A percentile compares a stretch with the other conserved stretches of the same genome.
These are phyloP conservation scores for Sicyos baderoa DNA, from an alignment of 306 rosid species.

Conservation along the genomic window DNA sequence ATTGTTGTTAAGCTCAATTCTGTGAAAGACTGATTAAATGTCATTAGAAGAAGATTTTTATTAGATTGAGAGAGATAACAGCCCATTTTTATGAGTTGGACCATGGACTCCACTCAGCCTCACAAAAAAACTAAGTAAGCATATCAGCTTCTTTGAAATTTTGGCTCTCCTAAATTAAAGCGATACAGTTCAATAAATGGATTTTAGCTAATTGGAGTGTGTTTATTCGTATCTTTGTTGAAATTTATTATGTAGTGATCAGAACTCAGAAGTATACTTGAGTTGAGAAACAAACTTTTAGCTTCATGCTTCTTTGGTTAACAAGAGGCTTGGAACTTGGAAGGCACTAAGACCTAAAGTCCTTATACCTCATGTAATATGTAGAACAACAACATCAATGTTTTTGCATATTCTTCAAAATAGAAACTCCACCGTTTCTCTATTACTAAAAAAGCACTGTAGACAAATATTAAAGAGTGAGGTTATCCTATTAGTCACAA, in stretches of 20 bases:
- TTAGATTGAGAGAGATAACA: background rate
- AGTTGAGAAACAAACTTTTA: background rate
- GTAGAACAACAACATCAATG: background rate
- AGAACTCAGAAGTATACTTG: background rate
- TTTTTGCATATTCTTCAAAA: background rate
- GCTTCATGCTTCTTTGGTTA: background rate
- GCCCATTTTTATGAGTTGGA: slow-evolving; percentile 4
- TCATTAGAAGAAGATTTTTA: background rate
- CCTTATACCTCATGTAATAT: background rate
- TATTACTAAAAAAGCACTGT: background rate
- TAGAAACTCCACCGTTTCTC: background rate
- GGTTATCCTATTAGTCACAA: background rate
- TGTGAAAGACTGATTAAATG: background rate
- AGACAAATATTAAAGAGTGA: background rate
- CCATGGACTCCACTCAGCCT: background rate
- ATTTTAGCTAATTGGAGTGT: background rate
- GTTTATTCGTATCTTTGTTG: background rate
- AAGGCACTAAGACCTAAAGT: background rate
- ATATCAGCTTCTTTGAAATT: slow-evolving; percentile 7
- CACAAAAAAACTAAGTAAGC: background rate
- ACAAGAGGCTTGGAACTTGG: background rate
- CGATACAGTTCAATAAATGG: background rate
- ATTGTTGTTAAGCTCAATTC: background rate
- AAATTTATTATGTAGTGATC: background rate
- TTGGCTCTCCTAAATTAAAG: background rate